Base-by-base conservation (phyloP, 176 grass and related monocot species). In the Oryza australiensis region DNA sequence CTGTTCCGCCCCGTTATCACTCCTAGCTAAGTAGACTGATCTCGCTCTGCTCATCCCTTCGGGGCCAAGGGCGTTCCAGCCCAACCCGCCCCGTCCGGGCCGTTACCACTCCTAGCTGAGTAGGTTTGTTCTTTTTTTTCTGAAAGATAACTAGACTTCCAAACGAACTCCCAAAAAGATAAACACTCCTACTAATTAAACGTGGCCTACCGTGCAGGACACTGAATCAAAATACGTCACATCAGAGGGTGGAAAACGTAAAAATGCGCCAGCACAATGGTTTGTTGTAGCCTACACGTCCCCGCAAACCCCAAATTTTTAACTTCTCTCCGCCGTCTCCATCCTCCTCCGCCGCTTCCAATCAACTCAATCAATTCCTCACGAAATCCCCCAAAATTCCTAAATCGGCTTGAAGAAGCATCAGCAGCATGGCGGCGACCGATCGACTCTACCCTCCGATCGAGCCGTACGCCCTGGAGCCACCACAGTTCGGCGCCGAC, bases 381-480 rank as follows among this genome's bases (percentile, higher is more conserved):
- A 60, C 80, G 37, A 73, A 72, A 73, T 73, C 80, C 68, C 79
- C 79, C 14, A 26, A 24, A 72, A 12, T 63, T 66, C 67, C 13
- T 35, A 23, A 16, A 28, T 38, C 57, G 26, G 16, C 68, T 37
- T 28, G 60, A 4, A 26, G 62, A n/a, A n/a, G n/a, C n/a, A n/a
- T n/a, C 86, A 13, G 12, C 43, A 45, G 51, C 48, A 88, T 89
- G 87, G 77, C 66, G 64, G 76, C 42, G 34, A 24, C 40, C 10
- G 87, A 80, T 85, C 71, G 57, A 14, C 64, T 89, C 37, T 89
- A 89, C 70, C 82, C 82, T 51, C 10, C 40, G 64, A 70, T 85
- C 49, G 76, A 85, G 38, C 70, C 87, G 16, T 80, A 75, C 71
- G 70, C 85, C 64, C 51, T 89, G 18, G 76, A 85, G 64, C 82